These are phyloP conservation scores for Quercus ilex DNA, from an alignment of 306 rosid genomes.

Conservation along the genomic window DNA sequence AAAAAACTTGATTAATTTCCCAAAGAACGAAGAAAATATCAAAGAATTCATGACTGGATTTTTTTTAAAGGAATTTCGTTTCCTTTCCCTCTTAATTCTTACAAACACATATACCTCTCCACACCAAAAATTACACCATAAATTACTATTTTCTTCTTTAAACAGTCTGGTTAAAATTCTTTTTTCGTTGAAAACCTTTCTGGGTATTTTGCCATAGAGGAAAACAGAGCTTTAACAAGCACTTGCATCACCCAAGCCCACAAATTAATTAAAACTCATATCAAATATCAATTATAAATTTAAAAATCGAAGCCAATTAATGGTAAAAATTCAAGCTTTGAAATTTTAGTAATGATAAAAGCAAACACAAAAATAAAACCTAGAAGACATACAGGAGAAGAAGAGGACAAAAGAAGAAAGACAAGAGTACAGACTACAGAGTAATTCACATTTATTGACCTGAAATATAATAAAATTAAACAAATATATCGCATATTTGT, in stretches of 20 bases:
- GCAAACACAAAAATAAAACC: not conserved
- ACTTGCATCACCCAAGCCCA: not conserved
- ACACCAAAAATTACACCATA: too few species aligned
- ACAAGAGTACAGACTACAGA: not conserved
- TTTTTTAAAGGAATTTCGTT: not conserved
- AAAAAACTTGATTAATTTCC: not conserved
- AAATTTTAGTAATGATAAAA: not conserved
- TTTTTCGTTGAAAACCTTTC: not conserved
- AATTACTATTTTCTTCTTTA: too few species aligned
- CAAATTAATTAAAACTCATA: too few species aligned
- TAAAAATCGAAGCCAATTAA: not conserved
- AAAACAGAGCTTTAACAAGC: not conserved
- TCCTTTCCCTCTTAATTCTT: not conserved
- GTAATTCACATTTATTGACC: not conserved
- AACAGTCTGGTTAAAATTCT: too few species aligned
- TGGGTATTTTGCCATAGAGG: not conserved
- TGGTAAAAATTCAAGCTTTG: not conserved
- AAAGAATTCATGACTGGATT: not conserved
- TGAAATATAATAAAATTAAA: not conserved
- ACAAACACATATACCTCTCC: too few species aligned
- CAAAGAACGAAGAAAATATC: not conserved
- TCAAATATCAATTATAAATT: not conserved
- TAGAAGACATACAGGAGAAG: not conserved
- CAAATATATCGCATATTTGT: not conserved
- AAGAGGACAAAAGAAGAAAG: not conserved